A percentile compares a stretch with the other conserved stretches of the same genome.
phyloP scores from a whole-genome alignment of 2,329 filamentous ascomycete species.

The Ceratocystis colombiana region DNA sequence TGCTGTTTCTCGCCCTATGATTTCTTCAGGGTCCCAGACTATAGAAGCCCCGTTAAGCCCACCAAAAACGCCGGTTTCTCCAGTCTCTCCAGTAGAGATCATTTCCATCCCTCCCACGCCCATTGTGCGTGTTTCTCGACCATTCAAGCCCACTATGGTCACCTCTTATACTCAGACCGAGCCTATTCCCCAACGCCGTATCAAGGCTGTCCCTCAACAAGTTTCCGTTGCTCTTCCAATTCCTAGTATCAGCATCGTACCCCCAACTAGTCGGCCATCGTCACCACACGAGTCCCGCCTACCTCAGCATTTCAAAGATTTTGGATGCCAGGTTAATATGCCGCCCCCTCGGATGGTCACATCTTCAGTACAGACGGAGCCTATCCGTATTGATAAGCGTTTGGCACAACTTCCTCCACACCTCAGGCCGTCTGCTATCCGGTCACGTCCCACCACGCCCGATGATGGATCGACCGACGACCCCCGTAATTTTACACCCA shows the following conservation, averaged over 20 bases:
- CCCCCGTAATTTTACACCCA: slow-evolving; percentile 41
- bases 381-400: slow-evolving; percentile 73
- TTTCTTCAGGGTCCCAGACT: slow-evolving; percentile 56
- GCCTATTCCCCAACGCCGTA: slow-evolving; percentile 29
- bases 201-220: slow-evolving; percentile 22
- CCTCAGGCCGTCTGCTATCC: slow-evolving; percentile 67
- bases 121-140: slow-evolving; percentile 26
- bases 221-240: slow-evolving; percentile 44
- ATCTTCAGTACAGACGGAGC: slow-evolving; percentile 65
- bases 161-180: slow-evolving; percentile 55
- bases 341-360: slow-evolving; percentile 32
- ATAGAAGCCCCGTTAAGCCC: slow-evolving; percentile 53
- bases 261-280: slow-evolving; percentile 71
- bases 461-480: slow-evolving; percentile 32
- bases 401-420: slow-evolving; percentile 64
- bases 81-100: slow-evolving; percentile 37
- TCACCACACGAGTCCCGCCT: slow-evolving; percentile 65
- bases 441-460: slow-evolving; percentile 50
- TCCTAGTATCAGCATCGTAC: slow-evolving; percentile 84
- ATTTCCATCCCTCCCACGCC: slow-evolving; percentile 36
- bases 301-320: slow-evolving; percentile 72
- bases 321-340: slow-evolving; percentile 64
- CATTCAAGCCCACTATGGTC: slow-evolving; percentile 37
- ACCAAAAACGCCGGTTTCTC: slow-evolving; percentile 52
- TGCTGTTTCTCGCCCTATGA: slow-evolving; percentile 39